Evolutionary conservation across 2,329 filamentous ascomycete species (phyloP), one percentile per base, ranked within the genome.

Genomic region (Colletotrichum spinosum): DNA sequence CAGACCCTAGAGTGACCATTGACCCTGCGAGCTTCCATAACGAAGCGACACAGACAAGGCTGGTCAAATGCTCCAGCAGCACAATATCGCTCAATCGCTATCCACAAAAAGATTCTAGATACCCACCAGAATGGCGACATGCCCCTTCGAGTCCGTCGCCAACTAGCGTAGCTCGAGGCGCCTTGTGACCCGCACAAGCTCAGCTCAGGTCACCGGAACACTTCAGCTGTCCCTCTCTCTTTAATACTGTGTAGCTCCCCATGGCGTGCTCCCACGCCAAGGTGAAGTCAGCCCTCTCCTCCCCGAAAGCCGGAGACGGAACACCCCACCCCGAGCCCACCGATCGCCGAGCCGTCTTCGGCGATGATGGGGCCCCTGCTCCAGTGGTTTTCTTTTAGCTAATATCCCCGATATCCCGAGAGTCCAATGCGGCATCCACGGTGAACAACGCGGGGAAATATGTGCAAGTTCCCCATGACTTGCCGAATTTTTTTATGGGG

Each of bases 281-380:
- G 4, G 25, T 25, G 3, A 25, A 25, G 25, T 25, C 25, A 25
- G 25, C 6, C 49, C 0, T n/a, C 50, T 35, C 52, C 52, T 45
- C 37, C 52, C 58, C 63, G 58, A 66, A 66, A 62, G 39, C 63
- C 58, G 63, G 63, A 66, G 58, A 49, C 58, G 58, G 63, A 33
- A 42, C 35, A 48, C 63, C 63, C 63, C 63, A 66, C 63, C 50
- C 52, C 59, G 58, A 53, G 58, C 48, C 41, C 25, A 12, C 39
- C 52, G 46, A 62, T 48, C 52, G 52, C 63, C 63, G 58, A 66
- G 63, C 52, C 33, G 58, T 39, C 63, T 62, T 66, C 63, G 58
- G 63, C 42, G 41, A 57, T 44, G 46, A 25, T 38, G 12, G 34
- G 34, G 37, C 25, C 34, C 15, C 35, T 45, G 7, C 37, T 25